A percentile compares a stretch with the other conserved stretches of the same genome.
Conservation (phyloP, 202 grass and related monocot genomes). For the Eragrostis tef region DNA sequence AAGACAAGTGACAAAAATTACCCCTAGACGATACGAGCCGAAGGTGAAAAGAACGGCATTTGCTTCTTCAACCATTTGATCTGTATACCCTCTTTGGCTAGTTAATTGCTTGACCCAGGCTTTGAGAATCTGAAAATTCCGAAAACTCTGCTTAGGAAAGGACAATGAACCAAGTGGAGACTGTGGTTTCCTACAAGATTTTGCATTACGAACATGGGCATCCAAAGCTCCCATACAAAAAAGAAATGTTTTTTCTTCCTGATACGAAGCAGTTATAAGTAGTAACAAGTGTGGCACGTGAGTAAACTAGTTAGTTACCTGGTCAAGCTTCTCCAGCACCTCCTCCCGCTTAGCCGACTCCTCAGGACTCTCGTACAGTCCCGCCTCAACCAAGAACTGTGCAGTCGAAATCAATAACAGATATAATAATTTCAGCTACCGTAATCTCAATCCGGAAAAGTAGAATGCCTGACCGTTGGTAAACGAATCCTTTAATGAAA, state of each 20-base stretch:
- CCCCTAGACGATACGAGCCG: slow-evolving; percentile 90
- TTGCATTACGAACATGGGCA: neutral
- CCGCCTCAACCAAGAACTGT: slow-evolving; percentile 69
- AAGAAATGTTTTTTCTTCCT: neutral
- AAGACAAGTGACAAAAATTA: slow-evolving; percentile 38
- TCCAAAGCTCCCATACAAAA: neutral
- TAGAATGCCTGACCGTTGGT: too few relatives aligned
- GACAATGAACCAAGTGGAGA: neutral
- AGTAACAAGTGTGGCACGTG: neutral
- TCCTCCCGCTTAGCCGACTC: slow-evolving; percentile 72
- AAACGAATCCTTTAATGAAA: too few relatives aligned
- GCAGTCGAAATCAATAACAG: neutral
- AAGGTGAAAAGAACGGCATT: slow-evolving; percentile 96
- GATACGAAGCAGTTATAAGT: neutral
- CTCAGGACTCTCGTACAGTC: slow-evolving; percentile 63
- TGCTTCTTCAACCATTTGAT: slow-evolving; percentile 92
- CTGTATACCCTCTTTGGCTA: slow-evolving; percentile 81
- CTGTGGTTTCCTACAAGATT: neutral
- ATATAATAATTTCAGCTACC: neutral
- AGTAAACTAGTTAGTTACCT: slow-evolving; percentile 49
- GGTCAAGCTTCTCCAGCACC: slow-evolving; percentile 76
- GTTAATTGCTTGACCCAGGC: slow-evolving; percentile 97
- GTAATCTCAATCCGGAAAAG: neutral
- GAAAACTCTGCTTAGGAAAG: neutral
- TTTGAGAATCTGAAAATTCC: slow-evolving; percentile 72